Percentiles rank a stretch among this genome's conserved stretches.
These are phyloP conservation scores for Rhynchospora breviuscula DNA, from an alignment of 176 grass and related monocot species.

Conservation along the genomic window DNA sequence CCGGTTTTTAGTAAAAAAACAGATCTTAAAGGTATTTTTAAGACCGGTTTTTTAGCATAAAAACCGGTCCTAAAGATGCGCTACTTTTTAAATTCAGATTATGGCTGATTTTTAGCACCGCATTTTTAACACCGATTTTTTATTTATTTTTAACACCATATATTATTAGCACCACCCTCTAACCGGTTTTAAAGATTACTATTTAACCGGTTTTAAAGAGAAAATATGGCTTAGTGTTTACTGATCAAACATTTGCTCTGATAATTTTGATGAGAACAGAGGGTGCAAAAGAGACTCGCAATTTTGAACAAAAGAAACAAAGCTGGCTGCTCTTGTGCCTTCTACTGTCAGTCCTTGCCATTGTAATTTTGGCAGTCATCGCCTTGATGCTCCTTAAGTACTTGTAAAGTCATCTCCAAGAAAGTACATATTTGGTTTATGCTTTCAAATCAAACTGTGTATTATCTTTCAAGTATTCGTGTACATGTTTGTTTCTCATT, in stretches of 20 bases:
- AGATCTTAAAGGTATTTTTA: too few relatives aligned
- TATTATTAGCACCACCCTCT: too few relatives aligned
- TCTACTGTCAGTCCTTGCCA: conserved; percentile 42
- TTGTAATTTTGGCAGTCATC: conserved; percentile 65
- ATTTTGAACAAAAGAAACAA: conserved; percentile 36
- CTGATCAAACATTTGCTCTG: neutral
- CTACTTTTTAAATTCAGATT: too few relatives aligned
- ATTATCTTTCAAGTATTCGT: neutral
- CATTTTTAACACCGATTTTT: too few relatives aligned
- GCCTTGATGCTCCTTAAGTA: conserved; percentile 85
- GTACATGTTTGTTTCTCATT: conserved; percentile 9
- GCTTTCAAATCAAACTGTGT: neutral
- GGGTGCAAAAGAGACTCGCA: conserved; percentile 24
- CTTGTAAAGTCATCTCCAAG: conserved; percentile 30
- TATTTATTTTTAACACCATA: too few relatives aligned
- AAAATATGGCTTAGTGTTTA: too few relatives aligned
- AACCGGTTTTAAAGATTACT: too few relatives aligned
- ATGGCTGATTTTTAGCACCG: too few relatives aligned
- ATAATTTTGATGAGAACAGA: conserved; percentile 3
- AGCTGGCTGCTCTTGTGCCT: conserved; percentile 35
- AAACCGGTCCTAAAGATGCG: too few relatives aligned
- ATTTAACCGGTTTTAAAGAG: too few relatives aligned
- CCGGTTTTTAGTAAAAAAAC: too few relatives aligned
- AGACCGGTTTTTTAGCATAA: too few relatives aligned
- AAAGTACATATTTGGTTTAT: conserved; percentile 14